These are phyloP conservation scores for Boletus albobrunnescens DNA, from an alignment of 1,284 basidiomycete species.

Conservation along the genomic window DNA sequence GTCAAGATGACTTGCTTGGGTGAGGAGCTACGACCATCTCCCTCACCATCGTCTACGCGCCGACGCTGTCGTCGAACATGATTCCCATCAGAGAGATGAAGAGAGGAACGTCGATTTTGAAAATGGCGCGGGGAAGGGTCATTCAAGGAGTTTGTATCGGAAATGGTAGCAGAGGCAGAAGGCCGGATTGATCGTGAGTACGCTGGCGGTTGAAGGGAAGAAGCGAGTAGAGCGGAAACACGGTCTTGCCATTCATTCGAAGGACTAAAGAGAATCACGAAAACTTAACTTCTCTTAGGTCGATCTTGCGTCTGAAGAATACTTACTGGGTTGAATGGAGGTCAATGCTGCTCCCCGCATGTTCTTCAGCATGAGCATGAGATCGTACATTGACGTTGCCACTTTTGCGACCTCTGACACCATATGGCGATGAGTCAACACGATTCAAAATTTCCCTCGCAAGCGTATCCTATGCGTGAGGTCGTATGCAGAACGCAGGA, in stretches of 20 bases:
- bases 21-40: slow-evolving; percentile 8
- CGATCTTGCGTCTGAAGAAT: background rate
- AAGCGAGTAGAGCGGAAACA: slow-evolving; percentile 44
- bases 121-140: slow-evolving; percentile 9
- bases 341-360: slow-evolving; percentile 31
- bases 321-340: slow-evolving; percentile 58
- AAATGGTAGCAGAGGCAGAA: background rate
- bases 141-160: slow-evolving; percentile 14
- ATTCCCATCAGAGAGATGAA: slow-evolving; percentile 14
- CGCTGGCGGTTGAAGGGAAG: slow-evolving; percentile 16
- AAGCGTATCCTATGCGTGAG: slow-evolving; percentile 53
- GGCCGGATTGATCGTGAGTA: slow-evolving; percentile 1
- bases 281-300: background rate
- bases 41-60: slow-evolving; percentile 22
- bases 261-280: slow-evolving; percentile 42
- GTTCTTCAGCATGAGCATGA: slow-evolving; percentile 27
- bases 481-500: background rate
- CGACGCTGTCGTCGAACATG: slow-evolving; percentile 33
- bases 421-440: slow-evolving; percentile 73
- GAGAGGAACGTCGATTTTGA: slow-evolving; percentile 12
- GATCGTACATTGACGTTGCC: slow-evolving; percentile 23
- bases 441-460: slow-evolving; percentile 72
- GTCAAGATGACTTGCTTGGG: slow-evolving; percentile 3
- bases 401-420: slow-evolving; percentile 58
- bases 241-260: slow-evolving; percentile 79